phyloP scores from a whole-genome alignment of 371 early-diverging fungal genomes.

The Mortierella sp. region DNA sequence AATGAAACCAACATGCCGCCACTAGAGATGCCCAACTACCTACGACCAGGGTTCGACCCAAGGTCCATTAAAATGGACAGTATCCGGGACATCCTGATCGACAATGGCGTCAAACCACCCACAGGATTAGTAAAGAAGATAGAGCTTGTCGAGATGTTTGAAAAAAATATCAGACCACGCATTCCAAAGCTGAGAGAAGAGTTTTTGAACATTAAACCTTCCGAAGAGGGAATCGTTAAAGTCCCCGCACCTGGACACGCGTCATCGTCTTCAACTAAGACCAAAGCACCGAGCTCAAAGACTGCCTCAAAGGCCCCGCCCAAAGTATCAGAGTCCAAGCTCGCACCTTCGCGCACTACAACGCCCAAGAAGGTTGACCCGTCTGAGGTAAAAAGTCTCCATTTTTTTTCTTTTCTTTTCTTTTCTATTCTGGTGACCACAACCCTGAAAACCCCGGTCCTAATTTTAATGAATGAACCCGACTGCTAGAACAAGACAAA shows the following conservation, averaged over 20 bases:
- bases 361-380: no score
- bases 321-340: no score
- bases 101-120: conserved; percentile 26
- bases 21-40: conserved; percentile 23
- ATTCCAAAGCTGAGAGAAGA: not conserved
- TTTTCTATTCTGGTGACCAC: no score
- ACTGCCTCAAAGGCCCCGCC: no score
- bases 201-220: conserved; percentile 6
- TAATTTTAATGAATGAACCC: no score
- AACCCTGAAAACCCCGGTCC: no score
- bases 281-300: no score
- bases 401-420: no score
- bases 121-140: conserved; percentile 25
- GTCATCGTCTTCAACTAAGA: no score
- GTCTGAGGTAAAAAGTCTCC: no score
- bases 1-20: conserved; percentile 7
- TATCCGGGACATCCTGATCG: conserved; percentile 28
- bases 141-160: conserved; percentile 25
- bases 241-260: conserved; percentile 5
- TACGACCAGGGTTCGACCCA: conserved; percentile 31
- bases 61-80: conserved; percentile 27
- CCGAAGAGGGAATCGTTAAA: conserved; percentile 27
- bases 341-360: no score
- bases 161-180: conserved; percentile 25
- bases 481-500: no score